Evolutionary conservation across 1,284 basidiomycete genomes (phyloP), one percentile per base, ranked within the genome.

Genomic region (Sporisorium graminicola): DNA sequence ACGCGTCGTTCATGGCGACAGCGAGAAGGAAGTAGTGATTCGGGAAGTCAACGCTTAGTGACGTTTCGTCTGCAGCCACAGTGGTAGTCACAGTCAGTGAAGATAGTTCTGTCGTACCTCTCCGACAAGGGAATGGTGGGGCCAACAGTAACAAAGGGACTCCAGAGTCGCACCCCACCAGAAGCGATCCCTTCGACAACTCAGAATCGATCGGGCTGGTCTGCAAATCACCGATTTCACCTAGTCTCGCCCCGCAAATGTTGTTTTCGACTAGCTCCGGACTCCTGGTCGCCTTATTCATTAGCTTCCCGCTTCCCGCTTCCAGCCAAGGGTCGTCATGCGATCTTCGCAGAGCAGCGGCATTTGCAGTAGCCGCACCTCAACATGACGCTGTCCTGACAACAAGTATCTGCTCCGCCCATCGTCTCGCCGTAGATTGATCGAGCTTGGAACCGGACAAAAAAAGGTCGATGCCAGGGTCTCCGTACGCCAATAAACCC

Each of bases 1-100:
- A 26, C 58, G 65, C 56, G 59, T 68, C 59, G 49, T 50, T 37
- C 49, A 44, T 68, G 65, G 47, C 59, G 65, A 68, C 26, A 49
- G 35, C 18, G 24, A 42, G 35, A 29, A 26, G 3, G 18, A 8
- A 20, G 14, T 12, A 6, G 5, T 8, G n/a, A 18, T n/a, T 10
- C 5, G n/a, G 5, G n/a, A 2, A 29, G 29, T 50, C 49, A 50
- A 50, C 31, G 49, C 49, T 50, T 50, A 31, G 49, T 50, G 49
- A 50, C 49, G 27, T 33, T 50, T 29, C 27, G 20, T 50, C 18
- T 29, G 27, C 27, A 24, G 47, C 18, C 24, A 16, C 8, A 10
- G 29, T 31, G 5, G 29, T 10, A 31, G 10, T 22, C 18, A 12
- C n/a, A 31, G 5, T 31, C 49, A 20, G 8, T 24, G 31, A 22